A percentile compares a stretch with the other conserved stretches of the same genome.
Conservation (phyloP, 108 stramenopile genomes). For the Heterococcus sp. region DNA sequence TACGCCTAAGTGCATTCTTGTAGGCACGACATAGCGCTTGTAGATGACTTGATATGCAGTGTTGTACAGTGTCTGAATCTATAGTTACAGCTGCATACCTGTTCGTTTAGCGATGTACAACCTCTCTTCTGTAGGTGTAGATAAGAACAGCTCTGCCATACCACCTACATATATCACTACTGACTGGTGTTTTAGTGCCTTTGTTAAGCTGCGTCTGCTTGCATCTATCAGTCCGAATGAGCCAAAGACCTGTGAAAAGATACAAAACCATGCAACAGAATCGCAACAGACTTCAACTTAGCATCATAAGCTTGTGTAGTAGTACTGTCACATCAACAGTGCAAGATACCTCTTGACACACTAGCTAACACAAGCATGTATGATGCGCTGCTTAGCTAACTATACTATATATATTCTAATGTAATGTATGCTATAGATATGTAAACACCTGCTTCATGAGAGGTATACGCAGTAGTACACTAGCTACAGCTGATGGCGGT, state of each 20-base stretch:
- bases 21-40: too few relatives aligned
- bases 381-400: too few relatives aligned
- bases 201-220: constrained; percentile 7
- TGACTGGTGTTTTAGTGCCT: constrained; percentile 1
- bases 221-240: constrained; percentile 26
- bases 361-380: too few relatives aligned
- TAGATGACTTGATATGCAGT: too few relatives aligned
- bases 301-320: too few relatives aligned
- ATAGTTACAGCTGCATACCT: constrained; percentile 1
- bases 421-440: too few relatives aligned
- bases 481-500: constrained; percentile 16
- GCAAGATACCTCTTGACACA: too few relatives aligned
- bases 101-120: constrained; percentile 31
- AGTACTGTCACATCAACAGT: too few relatives aligned
- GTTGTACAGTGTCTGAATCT: too few relatives aligned
- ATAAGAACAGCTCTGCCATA: constrained; percentile 34
- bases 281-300: constrained; percentile 11
- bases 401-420: too few relatives aligned
- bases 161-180: constrained; percentile 36
- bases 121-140: constrained; percentile 21
- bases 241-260: too few relatives aligned
- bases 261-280: not conserved
- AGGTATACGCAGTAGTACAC: constrained; percentile 18
- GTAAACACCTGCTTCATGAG: constrained; percentile 39
- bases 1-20: too few relatives aligned